Conservation (phyloP, 331 rosid genomes). For the Dryas integrifolia region DNA sequence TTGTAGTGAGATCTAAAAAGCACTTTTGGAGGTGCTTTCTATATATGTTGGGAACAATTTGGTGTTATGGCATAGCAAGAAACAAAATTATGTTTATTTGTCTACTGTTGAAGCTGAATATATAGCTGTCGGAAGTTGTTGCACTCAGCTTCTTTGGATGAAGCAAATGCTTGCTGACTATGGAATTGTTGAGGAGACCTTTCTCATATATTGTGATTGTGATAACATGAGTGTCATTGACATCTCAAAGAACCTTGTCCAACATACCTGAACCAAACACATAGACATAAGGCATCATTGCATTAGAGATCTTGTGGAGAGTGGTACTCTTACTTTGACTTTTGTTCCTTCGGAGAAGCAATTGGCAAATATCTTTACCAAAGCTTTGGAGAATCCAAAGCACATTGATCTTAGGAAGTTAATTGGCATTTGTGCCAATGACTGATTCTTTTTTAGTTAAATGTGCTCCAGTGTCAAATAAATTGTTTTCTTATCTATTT, state of each 20-base stretch:
- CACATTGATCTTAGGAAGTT: too few species aligned
- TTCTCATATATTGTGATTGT: neutral
- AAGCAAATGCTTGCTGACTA: neutral
- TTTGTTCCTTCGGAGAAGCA: too few species aligned
- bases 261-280: neutral
- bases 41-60: neutral
- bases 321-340: too few species aligned
- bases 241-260: neutral
- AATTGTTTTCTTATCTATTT: too few species aligned
- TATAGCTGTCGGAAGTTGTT: neutral
- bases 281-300: too few species aligned
- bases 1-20: neutral
- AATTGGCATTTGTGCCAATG: too few species aligned
- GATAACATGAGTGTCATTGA: neutral
- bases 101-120: neutral
- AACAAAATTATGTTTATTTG: neutral
- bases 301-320: too few species aligned
- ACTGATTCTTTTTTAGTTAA: too few species aligned
- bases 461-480: too few species aligned
- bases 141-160: neutral
- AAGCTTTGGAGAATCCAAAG: too few species aligned
- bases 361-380: too few species aligned
- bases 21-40: neutral
- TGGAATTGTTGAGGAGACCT: neutral
- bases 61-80: neutral